These are phyloP conservation scores for Acacia crassicarpa DNA, from an alignment of 306 rosid species.

Conservation along the genomic window DNA sequence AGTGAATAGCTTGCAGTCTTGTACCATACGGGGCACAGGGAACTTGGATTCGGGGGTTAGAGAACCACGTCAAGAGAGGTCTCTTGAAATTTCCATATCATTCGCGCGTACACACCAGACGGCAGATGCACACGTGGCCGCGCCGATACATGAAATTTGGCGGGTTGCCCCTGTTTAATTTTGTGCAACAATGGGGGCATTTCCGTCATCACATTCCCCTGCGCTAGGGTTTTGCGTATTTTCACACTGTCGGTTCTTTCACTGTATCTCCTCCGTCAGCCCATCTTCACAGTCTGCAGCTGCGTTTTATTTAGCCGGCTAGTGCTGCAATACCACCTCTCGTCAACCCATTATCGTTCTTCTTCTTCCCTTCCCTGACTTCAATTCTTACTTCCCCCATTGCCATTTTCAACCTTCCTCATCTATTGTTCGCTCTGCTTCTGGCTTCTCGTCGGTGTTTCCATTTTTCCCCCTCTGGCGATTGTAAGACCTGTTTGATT, in stretches of 20 bases:
- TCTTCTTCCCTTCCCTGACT: constrained; percentile 22
- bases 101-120: constrained; percentile 9
- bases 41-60: too few relatives aligned
- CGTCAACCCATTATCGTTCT: constrained; percentile 1
- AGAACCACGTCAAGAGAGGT: too few relatives aligned
- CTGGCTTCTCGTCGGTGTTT: too few relatives aligned
- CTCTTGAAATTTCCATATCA: constrained; percentile 39
- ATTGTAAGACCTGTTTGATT: background rate
- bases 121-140: constrained; percentile 42
- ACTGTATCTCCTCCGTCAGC: background rate
- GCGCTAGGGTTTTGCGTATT: constrained; percentile 41
- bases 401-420: background rate
- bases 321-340: background rate
- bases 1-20: too few relatives aligned
- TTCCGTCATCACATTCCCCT: constrained; percentile 31
- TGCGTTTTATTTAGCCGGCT: background rate
- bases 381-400: constrained; percentile 4
- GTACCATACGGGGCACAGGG: too few relatives aligned
- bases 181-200: constrained; percentile 12
- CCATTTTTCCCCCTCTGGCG: too few relatives aligned
- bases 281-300: background rate
- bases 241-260: constrained; percentile 36
- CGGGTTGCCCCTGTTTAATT: constrained; percentile 21
- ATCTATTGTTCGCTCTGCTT: background rate
- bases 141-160: constrained; percentile 4